Evolutionary conservation across 1,139 yeast species (phyloP).

Genomic region (Scheffersomyces illinoinensis): DNA sequence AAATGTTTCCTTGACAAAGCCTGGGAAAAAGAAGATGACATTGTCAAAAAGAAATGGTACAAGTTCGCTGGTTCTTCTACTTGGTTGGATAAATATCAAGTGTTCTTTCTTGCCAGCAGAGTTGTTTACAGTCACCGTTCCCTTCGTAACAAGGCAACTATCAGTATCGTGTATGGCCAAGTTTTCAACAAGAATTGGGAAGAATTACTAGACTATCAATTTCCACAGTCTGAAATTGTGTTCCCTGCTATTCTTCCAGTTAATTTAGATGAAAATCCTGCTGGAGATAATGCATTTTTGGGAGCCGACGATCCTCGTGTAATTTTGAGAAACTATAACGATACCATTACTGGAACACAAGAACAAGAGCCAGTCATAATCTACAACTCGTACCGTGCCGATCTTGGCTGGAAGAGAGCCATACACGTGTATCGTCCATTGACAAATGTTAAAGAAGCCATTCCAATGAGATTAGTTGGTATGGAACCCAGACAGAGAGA

Average conservation of each 20-base stretch:
- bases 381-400: slow-evolving; percentile 12
- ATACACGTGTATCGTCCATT: slow-evolving; percentile 15
- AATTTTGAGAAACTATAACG: slow-evolving; percentile 7
- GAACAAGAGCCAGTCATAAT: slow-evolving; percentile 14
- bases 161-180: slow-evolving; percentile 15
- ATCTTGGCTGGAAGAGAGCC: slow-evolving; percentile 11
- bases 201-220: slow-evolving; percentile 9
- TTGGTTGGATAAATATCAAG: slow-evolving; percentile 16
- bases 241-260: slow-evolving; percentile 10
- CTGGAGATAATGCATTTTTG: slow-evolving; percentile 7
- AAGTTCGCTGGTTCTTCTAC: slow-evolving; percentile 18
- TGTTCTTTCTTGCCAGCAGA: slow-evolving; percentile 17
- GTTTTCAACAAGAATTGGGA: slow-evolving; percentile 17
- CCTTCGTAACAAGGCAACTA: slow-evolving; percentile 13
- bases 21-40: slow-evolving; percentile 9
- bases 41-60: slow-evolving; percentile 12
- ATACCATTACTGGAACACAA: slow-evolving; percentile 5
- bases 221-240: slow-evolving; percentile 2
- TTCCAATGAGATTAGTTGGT: neutral
- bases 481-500: slow-evolving; percentile 11
- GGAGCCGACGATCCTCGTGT: slow-evolving; percentile 17
- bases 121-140: slow-evolving; percentile 10
- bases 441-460: slow-evolving; percentile 1
- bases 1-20: slow-evolving; percentile 7
- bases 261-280: slow-evolving; percentile 10